Conservation (phyloP, 2,329 filamentous ascomycete genomes). For the Colletotrichum australisinense region DNA sequence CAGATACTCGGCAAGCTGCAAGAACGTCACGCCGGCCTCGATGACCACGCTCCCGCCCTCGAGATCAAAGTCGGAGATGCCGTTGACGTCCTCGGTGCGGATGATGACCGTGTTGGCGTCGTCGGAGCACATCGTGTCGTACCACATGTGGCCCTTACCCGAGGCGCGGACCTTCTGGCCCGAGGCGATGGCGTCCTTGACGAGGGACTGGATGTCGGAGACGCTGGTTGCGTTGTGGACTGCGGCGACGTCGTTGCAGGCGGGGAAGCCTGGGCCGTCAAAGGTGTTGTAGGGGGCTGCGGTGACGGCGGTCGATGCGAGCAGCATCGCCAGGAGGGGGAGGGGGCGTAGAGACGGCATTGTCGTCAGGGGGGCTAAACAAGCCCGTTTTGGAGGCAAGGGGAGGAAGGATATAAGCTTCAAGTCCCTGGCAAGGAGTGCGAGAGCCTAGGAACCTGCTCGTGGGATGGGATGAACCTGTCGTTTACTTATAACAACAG, state of each 20-base stretch:
- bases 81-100: conserved; percentile 56
- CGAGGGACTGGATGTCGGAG: conserved; percentile 54
- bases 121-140: conserved; percentile 65
- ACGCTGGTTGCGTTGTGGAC: conserved; percentile 58
- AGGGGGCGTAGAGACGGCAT: not conserved
- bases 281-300: conserved; percentile 59
- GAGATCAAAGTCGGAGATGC: conserved; percentile 57
- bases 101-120: conserved; percentile 58
- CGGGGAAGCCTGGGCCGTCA: conserved; percentile 59
- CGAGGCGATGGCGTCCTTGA: conserved; percentile 51
- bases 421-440: not conserved
- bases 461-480: not conserved
- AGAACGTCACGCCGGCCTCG: conserved; percentile 63
- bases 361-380: not conserved
- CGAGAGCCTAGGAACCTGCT: not conserved
- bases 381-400: not conserved
- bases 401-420: not conserved
- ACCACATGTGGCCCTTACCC: conserved; percentile 65
- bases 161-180: conserved; percentile 57
- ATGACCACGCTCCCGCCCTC: conserved; percentile 57
- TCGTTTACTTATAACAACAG: not conserved
- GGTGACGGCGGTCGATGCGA: conserved; percentile 38
- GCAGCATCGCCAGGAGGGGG: not conserved
- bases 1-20: conserved; percentile 62
- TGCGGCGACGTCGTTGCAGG: conserved; percentile 57